Base-by-base conservation (phyloP, 176 grass and related monocot species). In the Oryza coarctata region DNA sequence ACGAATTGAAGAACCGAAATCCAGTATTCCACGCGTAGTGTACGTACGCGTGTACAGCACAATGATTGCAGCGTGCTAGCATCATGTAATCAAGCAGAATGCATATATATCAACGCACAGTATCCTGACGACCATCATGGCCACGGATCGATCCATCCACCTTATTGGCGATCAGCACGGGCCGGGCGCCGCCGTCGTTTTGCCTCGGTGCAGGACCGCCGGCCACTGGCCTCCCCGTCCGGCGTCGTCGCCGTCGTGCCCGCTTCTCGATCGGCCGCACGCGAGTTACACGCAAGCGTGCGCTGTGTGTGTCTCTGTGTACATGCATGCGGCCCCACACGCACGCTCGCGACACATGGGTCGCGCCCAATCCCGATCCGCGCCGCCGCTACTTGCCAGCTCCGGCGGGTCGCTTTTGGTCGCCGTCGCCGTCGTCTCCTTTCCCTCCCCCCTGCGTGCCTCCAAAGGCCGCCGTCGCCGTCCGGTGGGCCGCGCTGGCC, bases 281-380 rank as follows among this genome's bases (percentile, higher is more conserved):
- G 82, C 64, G 31, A 89, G 63, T 89, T 70, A 80, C 32, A 57
- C 31, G n/a, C 65, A 70, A 70, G 45, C 45, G 14, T 57, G 18
- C 50, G 4, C 49, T 55, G 5, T 22, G 18, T 3, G 32, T 33
- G 32, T n/a, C n/a, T n/a, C n/a, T 4, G 32, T 1, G 32, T 33
- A 55, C 18, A 55, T 55, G 50, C 18, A 23, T 18, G 74, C 10
- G 26, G 12, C 23, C 60, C 86, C 86, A 73, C 80, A 20, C 41
- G 58, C 34, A 68, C 86, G 30, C 74, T 58, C 36, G 20, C 12
- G 45, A 18, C 52, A 71, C 26, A 22, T 40, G 67, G 57, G 57
- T 38, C 70, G 32, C 55, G 34, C 26, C 17, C 62, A 27, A 27
- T 26, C 47, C 44, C 61, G 28, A 33, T 61, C 26, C 45, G 74